Conservation (phyloP, 768 basidiomycete species). For the Tylopilus sp. region DNA sequence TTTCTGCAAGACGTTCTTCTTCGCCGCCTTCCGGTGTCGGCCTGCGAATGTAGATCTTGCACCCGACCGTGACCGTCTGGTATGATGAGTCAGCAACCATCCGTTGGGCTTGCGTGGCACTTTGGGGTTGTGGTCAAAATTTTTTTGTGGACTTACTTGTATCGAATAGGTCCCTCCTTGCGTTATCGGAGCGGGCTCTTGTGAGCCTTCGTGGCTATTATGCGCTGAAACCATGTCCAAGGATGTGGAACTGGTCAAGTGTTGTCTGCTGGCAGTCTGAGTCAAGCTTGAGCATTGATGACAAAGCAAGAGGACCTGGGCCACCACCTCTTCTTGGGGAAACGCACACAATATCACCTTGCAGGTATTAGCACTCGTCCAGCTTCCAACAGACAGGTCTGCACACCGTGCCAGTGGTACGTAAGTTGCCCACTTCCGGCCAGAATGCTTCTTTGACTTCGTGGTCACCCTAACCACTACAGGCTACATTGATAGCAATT, state of each 20-base stretch:
- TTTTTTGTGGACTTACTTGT: slow-evolving; percentile 47
- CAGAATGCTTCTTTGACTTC: too few species aligned
- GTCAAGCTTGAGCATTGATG: slow-evolving; percentile 7
- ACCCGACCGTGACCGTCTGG: slow-evolving; percentile 86
- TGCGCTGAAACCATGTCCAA: slow-evolving; percentile 30
- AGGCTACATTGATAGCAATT: background rate
- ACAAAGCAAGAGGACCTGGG: slow-evolving; percentile 19
- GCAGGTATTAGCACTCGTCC: background rate
- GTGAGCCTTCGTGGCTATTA: slow-evolving; percentile 32
- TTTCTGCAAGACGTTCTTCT: slow-evolving; percentile 93
- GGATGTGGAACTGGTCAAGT: slow-evolving; percentile 5
- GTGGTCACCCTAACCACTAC: background rate
- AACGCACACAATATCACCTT: background rate
- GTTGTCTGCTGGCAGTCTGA: slow-evolving; percentile 1
- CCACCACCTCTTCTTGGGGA: slow-evolving; percentile 2
- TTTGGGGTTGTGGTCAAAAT: slow-evolving; percentile 26
- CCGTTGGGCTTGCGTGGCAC: slow-evolving; percentile 12
- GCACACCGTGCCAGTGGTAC: too few species aligned
- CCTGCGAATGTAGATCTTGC: slow-evolving; percentile 91
- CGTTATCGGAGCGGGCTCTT: slow-evolving; percentile 60
- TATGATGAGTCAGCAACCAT: slow-evolving; percentile 35
- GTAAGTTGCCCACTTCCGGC: background rate
- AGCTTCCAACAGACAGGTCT: too few species aligned
- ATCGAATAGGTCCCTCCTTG: slow-evolving; percentile 75
- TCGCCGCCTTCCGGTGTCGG: slow-evolving; percentile 66